These are phyloP conservation scores for Aureoboletus auriporus DNA, from an alignment of 768 basidiomycete genomes.

Conservation along the genomic window DNA sequence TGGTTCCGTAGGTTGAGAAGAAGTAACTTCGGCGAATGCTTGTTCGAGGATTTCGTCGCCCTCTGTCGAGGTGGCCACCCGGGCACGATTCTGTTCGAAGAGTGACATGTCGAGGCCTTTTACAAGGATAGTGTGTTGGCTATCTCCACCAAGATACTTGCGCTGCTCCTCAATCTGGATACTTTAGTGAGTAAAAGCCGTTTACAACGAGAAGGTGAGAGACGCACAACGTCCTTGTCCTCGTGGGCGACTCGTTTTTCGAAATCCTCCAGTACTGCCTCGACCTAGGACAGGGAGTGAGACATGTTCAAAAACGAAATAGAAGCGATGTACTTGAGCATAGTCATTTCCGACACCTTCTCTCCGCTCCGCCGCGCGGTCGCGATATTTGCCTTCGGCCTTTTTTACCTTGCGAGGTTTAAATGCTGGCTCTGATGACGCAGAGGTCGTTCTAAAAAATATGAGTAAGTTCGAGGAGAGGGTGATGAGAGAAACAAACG, in stretches of 20 bases:
- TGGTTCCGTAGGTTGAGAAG: conserved; percentile 24
- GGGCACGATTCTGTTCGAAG: conserved; percentile 79
- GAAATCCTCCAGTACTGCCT: conserved; percentile 79
- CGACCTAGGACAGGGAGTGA: conserved; percentile 47
- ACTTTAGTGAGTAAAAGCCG: neutral
- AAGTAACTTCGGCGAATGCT: conserved; percentile 52
- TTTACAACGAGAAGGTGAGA: neutral
- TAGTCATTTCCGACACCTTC: conserved; percentile 67
- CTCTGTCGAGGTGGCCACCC: conserved; percentile 49
- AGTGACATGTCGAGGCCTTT: conserved; percentile 89
- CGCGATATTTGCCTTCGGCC: conserved; percentile 54
- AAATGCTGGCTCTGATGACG: conserved; percentile 60
- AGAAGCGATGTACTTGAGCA: conserved; percentile 49
- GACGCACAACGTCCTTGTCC: conserved; percentile 56
- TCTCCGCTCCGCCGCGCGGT: conserved; percentile 73
- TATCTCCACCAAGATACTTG: conserved; percentile 79
- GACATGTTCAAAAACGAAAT: neutral
- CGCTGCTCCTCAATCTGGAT: conserved; percentile 70
- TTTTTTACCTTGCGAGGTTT: conserved; percentile 82
- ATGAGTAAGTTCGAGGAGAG: neutral
- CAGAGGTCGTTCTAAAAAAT: conserved; percentile 40
- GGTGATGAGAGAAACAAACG: conserved; percentile 10
- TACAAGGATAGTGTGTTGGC: conserved; percentile 80
- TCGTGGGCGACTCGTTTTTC: conserved; percentile 58
- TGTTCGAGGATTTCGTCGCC: conserved; percentile 83